Percentiles rank a stretch among this genome's conserved stretches.
Evolutionary conservation across 148 eudicot genomes (phyloP).

Genomic region (Agrostemma githago): DNA sequence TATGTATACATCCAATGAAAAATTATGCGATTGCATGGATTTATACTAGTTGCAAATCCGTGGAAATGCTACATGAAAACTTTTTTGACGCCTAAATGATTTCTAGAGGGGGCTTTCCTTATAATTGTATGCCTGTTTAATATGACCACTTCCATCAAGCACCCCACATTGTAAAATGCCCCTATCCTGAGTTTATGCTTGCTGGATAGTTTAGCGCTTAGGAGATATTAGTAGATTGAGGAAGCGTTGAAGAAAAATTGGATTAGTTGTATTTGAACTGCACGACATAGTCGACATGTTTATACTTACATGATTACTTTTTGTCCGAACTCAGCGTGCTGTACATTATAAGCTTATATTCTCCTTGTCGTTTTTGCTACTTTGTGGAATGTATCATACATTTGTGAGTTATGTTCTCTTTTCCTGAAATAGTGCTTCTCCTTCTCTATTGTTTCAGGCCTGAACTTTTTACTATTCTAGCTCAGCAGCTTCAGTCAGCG

Average conservation of each 20-base stretch:
- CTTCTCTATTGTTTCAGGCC: slow-evolving; percentile 51
- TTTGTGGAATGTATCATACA: background rate
- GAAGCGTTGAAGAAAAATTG: background rate
- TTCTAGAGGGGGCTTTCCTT: background rate
- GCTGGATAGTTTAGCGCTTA: background rate
- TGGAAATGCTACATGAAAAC: background rate
- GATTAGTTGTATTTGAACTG: background rate
- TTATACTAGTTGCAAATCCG: background rate
- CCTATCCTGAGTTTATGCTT: background rate
- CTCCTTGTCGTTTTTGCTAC: slow-evolving; percentile 5
- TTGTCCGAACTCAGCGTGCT: background rate
- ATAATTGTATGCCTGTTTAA: background rate
- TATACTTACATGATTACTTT: background rate
- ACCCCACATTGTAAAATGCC: background rate
- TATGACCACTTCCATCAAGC: background rate
- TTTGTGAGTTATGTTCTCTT: background rate
- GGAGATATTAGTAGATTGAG: background rate
- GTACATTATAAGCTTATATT: background rate
- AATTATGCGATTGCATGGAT: no score
- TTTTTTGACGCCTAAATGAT: background rate
- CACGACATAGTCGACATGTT: background rate
- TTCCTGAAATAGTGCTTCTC: background rate
- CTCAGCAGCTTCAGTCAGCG: slow-evolving; percentile 87
- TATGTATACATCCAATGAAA: no score
- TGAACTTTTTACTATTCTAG: slow-evolving; percentile 66